Evolutionary conservation across 495 filamentous ascomycete genomes (phyloP).

Genomic region (Podospora didyma): DNA sequence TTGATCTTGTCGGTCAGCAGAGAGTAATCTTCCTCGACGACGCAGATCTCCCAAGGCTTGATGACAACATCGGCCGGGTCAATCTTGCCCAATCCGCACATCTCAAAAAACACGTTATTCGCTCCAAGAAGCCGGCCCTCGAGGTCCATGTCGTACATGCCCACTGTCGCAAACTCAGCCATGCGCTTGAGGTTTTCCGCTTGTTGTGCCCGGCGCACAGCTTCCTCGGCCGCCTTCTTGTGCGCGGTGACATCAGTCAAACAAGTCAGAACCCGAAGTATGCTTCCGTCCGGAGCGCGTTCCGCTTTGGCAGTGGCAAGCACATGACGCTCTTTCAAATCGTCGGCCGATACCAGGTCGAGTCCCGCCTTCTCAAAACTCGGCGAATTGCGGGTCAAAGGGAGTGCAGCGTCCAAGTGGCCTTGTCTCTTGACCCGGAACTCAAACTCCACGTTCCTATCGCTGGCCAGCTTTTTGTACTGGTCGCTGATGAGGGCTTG

Average conservation of each 20-base stretch:
- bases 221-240: conserved; percentile 39
- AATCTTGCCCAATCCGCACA: conserved; percentile 34
- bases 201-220: conserved; percentile 39
- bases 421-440: conserved; percentile 32
- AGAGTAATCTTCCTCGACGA: conserved; percentile 24
- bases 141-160: conserved; percentile 45
- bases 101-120: conserved; percentile 43
- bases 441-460: conserved; percentile 33
- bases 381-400: conserved; percentile 33
- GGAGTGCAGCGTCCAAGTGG: conserved; percentile 18
- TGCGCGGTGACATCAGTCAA: conserved; percentile 44
- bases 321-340: conserved; percentile 32
- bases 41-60: conserved; percentile 36
- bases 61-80: conserved; percentile 26
- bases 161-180: conserved; percentile 44
- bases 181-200: conserved; percentile 46
- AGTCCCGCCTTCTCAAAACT: conserved; percentile 40
- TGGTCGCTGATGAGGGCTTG: conserved; percentile 24
- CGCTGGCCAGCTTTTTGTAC: conserved; percentile 34
- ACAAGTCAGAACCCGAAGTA: conserved; percentile 39
- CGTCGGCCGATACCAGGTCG: conserved; percentile 28
- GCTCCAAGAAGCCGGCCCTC: conserved; percentile 37
- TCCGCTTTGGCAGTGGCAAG: conserved; percentile 40
- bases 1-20: conserved; percentile 23
- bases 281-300: conserved; percentile 29